Base-by-base conservation (phyloP, 1,139 yeast genomes). In the Yueomyces sp. region DNA sequence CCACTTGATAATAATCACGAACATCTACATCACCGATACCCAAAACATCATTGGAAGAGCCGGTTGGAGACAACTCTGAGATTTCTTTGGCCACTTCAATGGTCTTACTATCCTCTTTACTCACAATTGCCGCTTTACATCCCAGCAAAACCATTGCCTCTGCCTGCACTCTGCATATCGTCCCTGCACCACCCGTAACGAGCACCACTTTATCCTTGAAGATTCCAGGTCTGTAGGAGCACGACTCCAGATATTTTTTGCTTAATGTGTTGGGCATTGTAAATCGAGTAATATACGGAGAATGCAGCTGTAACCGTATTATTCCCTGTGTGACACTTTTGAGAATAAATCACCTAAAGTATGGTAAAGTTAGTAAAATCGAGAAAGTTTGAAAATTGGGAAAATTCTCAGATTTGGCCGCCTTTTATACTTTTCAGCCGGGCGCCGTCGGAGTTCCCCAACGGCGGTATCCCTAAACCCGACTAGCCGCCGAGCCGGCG, bases 141-240 rank as follows among this genome's bases (percentile, higher is more conserved):
- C 97, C 97, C 19, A 87, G 67, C 26, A 76, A 63, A 3, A 86
- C 81, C 63, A 89, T 49, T 0, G 95, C 95, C 56, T 83, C 94
- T 0, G 83, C 76, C 60, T 86, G 96, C 3, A 81, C 89, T 43
- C 87, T 69, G 61, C 96, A 87, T 42, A 89, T 87, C 31, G 95
- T 78, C 4, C 96, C 96, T 1, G 96, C 93, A 27, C 96, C 96
- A 2, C 97, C 97, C 1, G 96, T 89, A 43, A 87, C 83, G 54
- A 87, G 83, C 9, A 78, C 94, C 1, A 85, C 95, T 60, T 86
- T 87, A 29, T 84, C 93, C 44, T 75, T 68, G 65, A 86, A 86
- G 36, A 86, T 54, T 50, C 75, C 80, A 1, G 78, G 73, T 52
- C 77, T 79, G 64, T 67, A 65, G 1, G 60, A 52, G 3, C 62